These are phyloP conservation scores for Boeremia lycopersici DNA, from an alignment of 2,329 filamentous ascomycete genomes.

Conservation along the genomic window DNA sequence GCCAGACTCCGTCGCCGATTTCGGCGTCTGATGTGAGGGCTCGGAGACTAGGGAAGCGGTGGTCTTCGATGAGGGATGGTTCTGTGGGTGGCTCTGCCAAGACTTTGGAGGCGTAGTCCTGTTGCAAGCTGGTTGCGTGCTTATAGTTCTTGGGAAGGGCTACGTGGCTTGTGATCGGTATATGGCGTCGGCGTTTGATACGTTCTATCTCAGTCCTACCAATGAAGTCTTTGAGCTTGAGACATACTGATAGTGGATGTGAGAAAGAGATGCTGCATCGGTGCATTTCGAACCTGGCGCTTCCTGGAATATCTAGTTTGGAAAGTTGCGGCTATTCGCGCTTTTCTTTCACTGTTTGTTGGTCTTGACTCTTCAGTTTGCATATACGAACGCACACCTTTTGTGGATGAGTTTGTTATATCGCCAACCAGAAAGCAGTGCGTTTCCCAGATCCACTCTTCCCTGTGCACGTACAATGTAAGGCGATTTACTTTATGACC, in stretches of 20 bases:
- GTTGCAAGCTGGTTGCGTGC: neutral
- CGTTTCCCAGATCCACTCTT: no score
- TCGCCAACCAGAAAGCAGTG: no score
- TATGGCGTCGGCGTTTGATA: neutral
- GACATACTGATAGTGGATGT: neutral
- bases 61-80: conserved; percentile 14
- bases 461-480: no score
- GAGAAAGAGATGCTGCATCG: neutral
- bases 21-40: conserved; percentile 20
- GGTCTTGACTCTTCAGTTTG: no score
- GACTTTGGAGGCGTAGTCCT: conserved; percentile 7
- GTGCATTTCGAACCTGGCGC: neutral
- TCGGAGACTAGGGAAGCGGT: conserved; percentile 19
- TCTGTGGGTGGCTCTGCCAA: conserved; percentile 18
- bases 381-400: no score
- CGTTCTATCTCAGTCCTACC: neutral
- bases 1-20: conserved; percentile 24
- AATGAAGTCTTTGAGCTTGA: neutral
- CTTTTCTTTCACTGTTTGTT: no score
- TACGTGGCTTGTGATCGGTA: neutral
- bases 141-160: neutral
- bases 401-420: no score
- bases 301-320: no score
- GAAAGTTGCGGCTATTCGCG: no score
- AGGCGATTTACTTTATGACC: no score